These are phyloP conservation scores for Leishmania mexicana DNA, from an alignment of 208 protist species.

Conservation along the genomic window DNA sequence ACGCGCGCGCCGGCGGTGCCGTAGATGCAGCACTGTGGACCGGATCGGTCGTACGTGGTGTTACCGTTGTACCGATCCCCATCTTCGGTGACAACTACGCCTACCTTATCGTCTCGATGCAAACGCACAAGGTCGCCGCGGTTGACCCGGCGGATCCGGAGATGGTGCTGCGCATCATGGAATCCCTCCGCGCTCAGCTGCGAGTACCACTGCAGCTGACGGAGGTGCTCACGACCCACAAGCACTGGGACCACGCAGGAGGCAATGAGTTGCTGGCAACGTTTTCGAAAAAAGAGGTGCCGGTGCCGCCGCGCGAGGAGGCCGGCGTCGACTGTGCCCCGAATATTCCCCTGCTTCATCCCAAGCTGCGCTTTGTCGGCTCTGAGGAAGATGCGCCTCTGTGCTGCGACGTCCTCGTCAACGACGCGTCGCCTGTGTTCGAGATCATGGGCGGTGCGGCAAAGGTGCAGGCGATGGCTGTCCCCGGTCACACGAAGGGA, in stretches of 20 bases:
- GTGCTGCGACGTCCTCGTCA: slow-evolving; percentile 58
- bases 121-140: slow-evolving; percentile 51
- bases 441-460: slow-evolving; percentile 51
- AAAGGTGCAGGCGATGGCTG: slow-evolving; percentile 55
- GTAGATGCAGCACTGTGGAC: slow-evolving; percentile 25
- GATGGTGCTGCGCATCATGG: slow-evolving; percentile 53
- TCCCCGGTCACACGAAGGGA: slow-evolving; percentile 83
- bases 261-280: slow-evolving; percentile 83
- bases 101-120: slow-evolving; percentile 80
- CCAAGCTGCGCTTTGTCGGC: slow-evolving; percentile 66
- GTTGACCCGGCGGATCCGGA: slow-evolving; percentile 84
- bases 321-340: slow-evolving; percentile 14
- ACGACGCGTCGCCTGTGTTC: slow-evolving; percentile 46
- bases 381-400: slow-evolving; percentile 68
- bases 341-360: slow-evolving; percentile 13
- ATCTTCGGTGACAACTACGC: slow-evolving; percentile 92
- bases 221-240: slow-evolving; percentile 94
- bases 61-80: slow-evolving; percentile 75
- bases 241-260: slow-evolving; percentile 96
- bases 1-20: slow-evolving; percentile 16
- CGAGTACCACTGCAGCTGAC: slow-evolving; percentile 53
- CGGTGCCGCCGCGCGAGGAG: slow-evolving; percentile 20
- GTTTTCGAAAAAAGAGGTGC: slow-evolving; percentile 10
- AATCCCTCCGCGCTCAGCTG: slow-evolving; percentile 38
- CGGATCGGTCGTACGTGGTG: slow-evolving; percentile 3